Conservation (phyloP, 2,329 filamentous ascomycete genomes). For the Paecilomyces sp. region DNA sequence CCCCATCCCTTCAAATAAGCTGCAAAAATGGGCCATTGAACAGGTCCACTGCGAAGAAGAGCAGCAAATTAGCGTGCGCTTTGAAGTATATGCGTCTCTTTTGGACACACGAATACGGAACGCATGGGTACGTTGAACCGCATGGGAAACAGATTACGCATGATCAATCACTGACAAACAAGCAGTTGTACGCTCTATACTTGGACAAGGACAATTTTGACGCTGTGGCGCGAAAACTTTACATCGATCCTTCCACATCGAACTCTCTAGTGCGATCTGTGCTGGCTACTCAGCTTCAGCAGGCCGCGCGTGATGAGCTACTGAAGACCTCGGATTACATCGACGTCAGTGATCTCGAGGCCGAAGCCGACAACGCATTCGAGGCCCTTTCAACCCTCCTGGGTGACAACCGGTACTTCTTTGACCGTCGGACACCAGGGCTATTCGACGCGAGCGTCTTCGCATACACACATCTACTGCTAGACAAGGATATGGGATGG, state of each 20-base stretch:
- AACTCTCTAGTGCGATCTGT: slow-evolving; percentile 57
- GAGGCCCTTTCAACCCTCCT: slow-evolving; percentile 54
- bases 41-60: slow-evolving; percentile 39
- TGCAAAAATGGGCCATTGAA: slow-evolving; percentile 62
- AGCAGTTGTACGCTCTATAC: slow-evolving; percentile 72
- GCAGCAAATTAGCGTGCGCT: slow-evolving; percentile 48
- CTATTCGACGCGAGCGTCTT: slow-evolving; percentile 86
- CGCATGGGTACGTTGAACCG: slow-evolving; percentile 62
- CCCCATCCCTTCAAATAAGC: slow-evolving; percentile 56
- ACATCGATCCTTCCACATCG: slow-evolving; percentile 57
- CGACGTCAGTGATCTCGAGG: slow-evolving; percentile 51
- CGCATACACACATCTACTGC: slow-evolving; percentile 75
- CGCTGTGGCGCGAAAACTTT: slow-evolving; percentile 61
- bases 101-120: slow-evolving; percentile 70
- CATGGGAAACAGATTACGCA: background rate
- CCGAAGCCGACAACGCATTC: slow-evolving; percentile 56
- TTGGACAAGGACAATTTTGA: slow-evolving; percentile 59
- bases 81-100: slow-evolving; percentile 72
- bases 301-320: slow-evolving; percentile 69
- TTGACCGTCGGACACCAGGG: slow-evolving; percentile 51
- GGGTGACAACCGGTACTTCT: slow-evolving; percentile 55
- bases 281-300: slow-evolving; percentile 59
- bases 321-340: slow-evolving; percentile 52
- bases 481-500: slow-evolving; percentile 61
- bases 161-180: slow-evolving; percentile 1